Evolutionary conservation across 192 early-diverging fungal species (phyloP), one percentile per base, ranked within the genome.

Genomic region (Podila verticillata): DNA sequence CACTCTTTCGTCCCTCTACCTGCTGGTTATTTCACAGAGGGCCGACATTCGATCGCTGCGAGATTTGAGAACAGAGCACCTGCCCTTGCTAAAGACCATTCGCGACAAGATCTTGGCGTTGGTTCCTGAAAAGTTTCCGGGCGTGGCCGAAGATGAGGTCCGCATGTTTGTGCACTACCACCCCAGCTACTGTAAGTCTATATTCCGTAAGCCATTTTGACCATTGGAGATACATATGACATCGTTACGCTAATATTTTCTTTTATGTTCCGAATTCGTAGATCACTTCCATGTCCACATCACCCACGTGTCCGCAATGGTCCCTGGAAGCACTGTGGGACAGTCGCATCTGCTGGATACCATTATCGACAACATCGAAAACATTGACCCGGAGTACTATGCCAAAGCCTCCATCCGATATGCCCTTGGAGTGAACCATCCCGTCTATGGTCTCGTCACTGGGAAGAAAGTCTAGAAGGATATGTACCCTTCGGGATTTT

Each of bases 201-300:
- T 26, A 34, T 12, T 47, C 29, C 22, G 13, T 47, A 54, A 34
- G 13, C 39, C 31, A 17, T 51, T n/a, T 49, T 3, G 15, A 24
- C 29, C 5, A 31, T 29, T 10, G 24, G 61, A 32, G 22, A 35
- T 22, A 24, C 24, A 12, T 22, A 44, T 13, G 13, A 20, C 26
- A 24, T 32, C 20, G 7, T 30, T 61, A 28, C 2, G 31, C 15
- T 31, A 20, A 63, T 22, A 66, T 30, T 36, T 13, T 36, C n/a
- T 13, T 36, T 66, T 73, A 48, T 44, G 19, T 22, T 34, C 34
- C 22, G 61, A 12, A 36, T 63, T 44, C 34, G 13, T 72, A 82
- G 84, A 95, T 66, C 94, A 94, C 54, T 89, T 95, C 47, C 94
- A 95, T 68, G 74, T 95, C 20, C 92, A 95, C 66, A 84, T 93